phyloP scores from a whole-genome alignment of 2,329 filamentous ascomycete species.

The Aspergillus ochraceoroseus region DNA sequence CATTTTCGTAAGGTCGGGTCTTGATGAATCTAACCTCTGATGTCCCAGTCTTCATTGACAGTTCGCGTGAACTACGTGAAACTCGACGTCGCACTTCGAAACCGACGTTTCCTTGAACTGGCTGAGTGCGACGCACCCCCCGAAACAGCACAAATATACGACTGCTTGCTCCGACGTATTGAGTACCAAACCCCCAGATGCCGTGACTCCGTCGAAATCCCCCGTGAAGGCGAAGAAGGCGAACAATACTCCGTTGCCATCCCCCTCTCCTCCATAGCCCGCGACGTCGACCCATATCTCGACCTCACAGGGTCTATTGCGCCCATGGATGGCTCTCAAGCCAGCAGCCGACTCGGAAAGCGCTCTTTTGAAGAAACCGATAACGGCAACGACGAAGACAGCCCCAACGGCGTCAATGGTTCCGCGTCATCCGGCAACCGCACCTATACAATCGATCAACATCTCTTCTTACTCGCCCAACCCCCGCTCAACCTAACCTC shows the following conservation, averaged over 20 bases:
- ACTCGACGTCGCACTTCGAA: constrained; percentile 75
- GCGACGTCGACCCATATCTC: constrained; percentile 37
- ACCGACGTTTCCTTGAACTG: constrained; percentile 67
- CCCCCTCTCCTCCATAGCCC: constrained; percentile 32
- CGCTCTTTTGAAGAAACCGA: constrained; percentile 30
- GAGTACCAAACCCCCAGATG: constrained; percentile 66
- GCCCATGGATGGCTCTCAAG: constrained; percentile 27
- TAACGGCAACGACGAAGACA: constrained; percentile 49
- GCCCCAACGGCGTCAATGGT: constrained; percentile 44
- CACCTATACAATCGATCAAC: constrained; percentile 37
- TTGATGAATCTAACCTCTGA: too few relatives aligned
- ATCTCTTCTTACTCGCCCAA: constrained; percentile 49
- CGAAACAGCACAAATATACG: constrained; percentile 73
- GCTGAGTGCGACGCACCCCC: constrained; percentile 66
- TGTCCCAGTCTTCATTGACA: constrained; percentile 60
- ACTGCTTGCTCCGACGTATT: constrained; percentile 63
- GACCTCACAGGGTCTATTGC: constrained; percentile 38
- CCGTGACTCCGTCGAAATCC: constrained; percentile 43
- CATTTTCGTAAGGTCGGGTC: too few relatives aligned
- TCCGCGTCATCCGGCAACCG: constrained; percentile 23
- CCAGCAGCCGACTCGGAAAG: constrained; percentile 30
- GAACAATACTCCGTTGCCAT: constrained; percentile 38
- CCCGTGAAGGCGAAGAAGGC: constrained; percentile 41
- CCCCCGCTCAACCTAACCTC: constrained; percentile 38
- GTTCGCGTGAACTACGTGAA: constrained; percentile 81